These are phyloP conservation scores for Cyanidium caldarium DNA, from an alignment of 23 red algal genomes.

Conservation along the genomic window DNA sequence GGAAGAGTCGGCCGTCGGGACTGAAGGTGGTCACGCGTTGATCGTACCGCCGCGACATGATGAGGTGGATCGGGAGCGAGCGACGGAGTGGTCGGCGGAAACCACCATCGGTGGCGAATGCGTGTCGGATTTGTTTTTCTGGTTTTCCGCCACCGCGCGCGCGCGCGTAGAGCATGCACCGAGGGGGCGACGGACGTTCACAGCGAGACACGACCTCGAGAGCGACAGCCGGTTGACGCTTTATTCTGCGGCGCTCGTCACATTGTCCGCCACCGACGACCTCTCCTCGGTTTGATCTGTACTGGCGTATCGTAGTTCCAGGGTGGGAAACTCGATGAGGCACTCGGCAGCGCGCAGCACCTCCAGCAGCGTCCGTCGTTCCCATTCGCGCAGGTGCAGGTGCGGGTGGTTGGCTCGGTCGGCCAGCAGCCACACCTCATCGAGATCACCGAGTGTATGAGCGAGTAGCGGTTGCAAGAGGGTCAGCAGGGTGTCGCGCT, in stretches of 20 bases:
- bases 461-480: neutral
- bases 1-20: constrained; percentile 90
- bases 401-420: constrained; percentile 4
- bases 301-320: no score
- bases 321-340: neutral
- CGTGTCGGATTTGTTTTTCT: no score
- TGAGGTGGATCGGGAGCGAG: neutral
- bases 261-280: no score
- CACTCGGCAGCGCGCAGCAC: constrained; percentile 2
- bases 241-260: no score
- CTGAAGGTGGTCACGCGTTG: constrained; percentile 43
- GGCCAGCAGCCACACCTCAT: neutral
- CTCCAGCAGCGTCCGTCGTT: neutral
- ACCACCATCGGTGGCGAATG: no score
- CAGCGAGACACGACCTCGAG: no score
- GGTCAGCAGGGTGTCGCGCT: neutral
- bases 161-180: no score
- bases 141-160: no score
- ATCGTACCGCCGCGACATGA: neutral
- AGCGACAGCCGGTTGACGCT: no score
- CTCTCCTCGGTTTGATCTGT: no score
- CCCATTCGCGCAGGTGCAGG: neutral
- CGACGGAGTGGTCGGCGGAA: no score
- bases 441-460: neutral
- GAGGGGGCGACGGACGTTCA: no score